Base-by-base conservation (phyloP, 176 grass and related monocot species). In the Juncus effusus region DNA sequence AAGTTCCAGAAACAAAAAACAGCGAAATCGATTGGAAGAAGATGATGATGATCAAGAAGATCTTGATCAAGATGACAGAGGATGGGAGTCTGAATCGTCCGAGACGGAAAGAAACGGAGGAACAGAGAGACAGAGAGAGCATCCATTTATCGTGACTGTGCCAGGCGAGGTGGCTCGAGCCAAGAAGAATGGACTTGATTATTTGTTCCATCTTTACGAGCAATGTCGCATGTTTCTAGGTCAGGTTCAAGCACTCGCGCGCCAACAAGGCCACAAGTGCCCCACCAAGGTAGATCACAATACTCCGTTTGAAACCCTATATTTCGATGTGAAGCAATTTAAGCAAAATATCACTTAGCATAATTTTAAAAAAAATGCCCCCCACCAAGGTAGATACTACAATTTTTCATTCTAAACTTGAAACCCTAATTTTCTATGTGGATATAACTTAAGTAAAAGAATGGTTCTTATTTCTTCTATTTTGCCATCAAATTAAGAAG, bases 181-280 rank as follows among this genome's bases (percentile, higher is more conserved):
- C 8, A 99, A 99, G 85, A 99, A 99, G 85, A 99, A 99, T 73
- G 94, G 94, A 7, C 81, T 99, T 6, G 94, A 99, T 62, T 99
- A 99, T 72, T 74, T 99, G 41, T 99, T 99, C 94, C 89, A 99
- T 68, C 76, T 99, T 44, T 93, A 93, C 73, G 94, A 99, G 83
- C 89, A 99, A 71, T 99, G 94, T 72, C 94, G 94, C 69, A 75
- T 93, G 68, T 93, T 99, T 88, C 94, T 99, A 19, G 75, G 86
- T 36, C 88, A 99, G 76, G 94, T 99, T 65, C 94, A 99, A 73
- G 76, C 89, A 76, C 77, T 90, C 15, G 83, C 89, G 3, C 87
- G 79, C 72, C 74, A 90, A 45, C 72, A 84, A 16, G 94, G 94
- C 64, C 89, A 99, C 78, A 99, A 99, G 81, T 82, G 88, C 49